Conservation (phyloP, 768 basidiomycete genomes). For the Gautieria morchelliformis region DNA sequence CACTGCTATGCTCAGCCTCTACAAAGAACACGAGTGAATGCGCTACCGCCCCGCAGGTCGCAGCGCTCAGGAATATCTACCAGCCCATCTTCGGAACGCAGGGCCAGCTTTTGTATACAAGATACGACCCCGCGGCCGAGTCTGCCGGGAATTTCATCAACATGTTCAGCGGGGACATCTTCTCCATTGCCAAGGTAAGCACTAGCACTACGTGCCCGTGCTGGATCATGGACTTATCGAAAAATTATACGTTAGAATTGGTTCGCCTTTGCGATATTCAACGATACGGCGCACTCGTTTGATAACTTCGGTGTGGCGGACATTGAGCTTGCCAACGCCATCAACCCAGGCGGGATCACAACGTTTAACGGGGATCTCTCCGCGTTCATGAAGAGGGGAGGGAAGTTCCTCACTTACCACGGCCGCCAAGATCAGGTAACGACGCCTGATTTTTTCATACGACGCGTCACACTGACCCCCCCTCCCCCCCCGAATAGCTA, state of each 20-base stretch:
- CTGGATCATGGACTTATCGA: too few species aligned
- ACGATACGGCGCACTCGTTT: conserved; percentile 15
- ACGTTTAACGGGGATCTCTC: conserved; percentile 14
- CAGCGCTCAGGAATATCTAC: conserved; percentile 19
- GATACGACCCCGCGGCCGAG: conserved; percentile 20
- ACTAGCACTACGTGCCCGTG: background rate
- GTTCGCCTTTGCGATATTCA: conserved; percentile 3
- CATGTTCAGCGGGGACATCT: conserved; percentile 5
- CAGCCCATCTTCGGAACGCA: conserved; percentile 18
- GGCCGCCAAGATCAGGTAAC: conserved; percentile 10
- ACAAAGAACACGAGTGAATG: conserved; percentile 11
- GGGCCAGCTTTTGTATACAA: conserved; percentile 16
- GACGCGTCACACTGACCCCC: too few species aligned
- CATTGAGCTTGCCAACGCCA: conserved; percentile 10
- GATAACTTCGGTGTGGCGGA: conserved; percentile 13
- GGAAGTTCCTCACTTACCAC: conserved; percentile 20
- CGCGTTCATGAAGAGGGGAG: conserved; percentile 15
- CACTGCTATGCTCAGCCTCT: conserved; percentile 14
- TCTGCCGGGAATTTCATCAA: background rate
- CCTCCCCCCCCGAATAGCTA: conserved; percentile 16
- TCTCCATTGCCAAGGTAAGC: background rate
- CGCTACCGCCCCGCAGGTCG: conserved; percentile 18
- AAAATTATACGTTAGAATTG: too few species aligned
- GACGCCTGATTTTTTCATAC: background rate
- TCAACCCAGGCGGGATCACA: conserved; percentile 13